phyloP scores from a whole-genome alignment of 1,139 yeast species.

The Sugiyamaella grinbergsii region DNA sequence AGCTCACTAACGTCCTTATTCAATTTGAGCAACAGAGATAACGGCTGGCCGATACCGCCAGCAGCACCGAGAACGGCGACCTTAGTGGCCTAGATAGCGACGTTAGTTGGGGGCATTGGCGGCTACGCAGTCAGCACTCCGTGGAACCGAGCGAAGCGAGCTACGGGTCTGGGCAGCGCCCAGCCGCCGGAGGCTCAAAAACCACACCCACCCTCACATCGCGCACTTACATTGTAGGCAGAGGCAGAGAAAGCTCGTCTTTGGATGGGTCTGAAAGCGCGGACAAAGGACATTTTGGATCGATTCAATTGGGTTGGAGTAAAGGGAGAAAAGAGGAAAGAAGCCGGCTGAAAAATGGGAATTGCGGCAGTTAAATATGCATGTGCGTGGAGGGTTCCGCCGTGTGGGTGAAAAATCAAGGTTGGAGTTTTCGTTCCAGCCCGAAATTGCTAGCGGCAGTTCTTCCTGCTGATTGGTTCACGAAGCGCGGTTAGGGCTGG shows the following conservation, averaged over 20 bases:
- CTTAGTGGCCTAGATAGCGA: constrained; percentile 28
- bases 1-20: constrained; percentile 60
- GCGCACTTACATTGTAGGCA: constrained; percentile 49
- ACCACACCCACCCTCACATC: not conserved
- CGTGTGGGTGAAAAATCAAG: not conserved
- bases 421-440: not conserved
- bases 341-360: not conserved
- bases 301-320: not conserved
- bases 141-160: not conserved
- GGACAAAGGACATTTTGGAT: constrained; percentile 24
- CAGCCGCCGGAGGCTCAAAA: not conserved
- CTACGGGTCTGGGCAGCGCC: constrained; percentile 3
- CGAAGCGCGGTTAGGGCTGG: constrained; percentile 1
- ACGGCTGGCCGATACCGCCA: constrained; percentile 83
- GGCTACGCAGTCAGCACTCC: too few species aligned
- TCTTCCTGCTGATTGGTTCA: constrained; percentile 1
- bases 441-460: too few species aligned
- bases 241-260: constrained; percentile 70
- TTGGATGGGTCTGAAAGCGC: constrained; percentile 25
- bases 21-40: constrained; percentile 78
- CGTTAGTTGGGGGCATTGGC: too few species aligned
- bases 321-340: not conserved
- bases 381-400: not conserved
- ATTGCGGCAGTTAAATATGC: constrained; percentile 2
- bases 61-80: constrained; percentile 48